phyloP scores from a whole-genome alignment of 2,329 filamentous ascomycete genomes.

The Cercospora beticola region DNA sequence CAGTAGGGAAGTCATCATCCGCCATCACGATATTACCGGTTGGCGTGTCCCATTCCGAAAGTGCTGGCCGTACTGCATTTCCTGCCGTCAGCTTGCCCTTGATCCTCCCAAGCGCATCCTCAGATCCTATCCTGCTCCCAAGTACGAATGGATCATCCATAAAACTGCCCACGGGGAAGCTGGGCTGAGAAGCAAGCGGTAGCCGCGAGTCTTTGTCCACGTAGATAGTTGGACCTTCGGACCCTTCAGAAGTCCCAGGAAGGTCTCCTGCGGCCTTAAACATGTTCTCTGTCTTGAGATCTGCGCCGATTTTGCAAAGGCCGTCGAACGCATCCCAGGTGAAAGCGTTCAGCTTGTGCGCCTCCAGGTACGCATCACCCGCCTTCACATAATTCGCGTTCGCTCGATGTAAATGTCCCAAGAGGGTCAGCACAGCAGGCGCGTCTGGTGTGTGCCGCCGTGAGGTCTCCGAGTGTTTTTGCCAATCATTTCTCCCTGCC shows the following conservation, averaged over 20 bases:
- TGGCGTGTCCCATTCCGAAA: slow-evolving; percentile 48
- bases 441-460: slow-evolving; percentile 78
- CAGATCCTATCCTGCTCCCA: slow-evolving; percentile 23
- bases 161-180: slow-evolving; percentile 24
- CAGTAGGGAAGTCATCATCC: slow-evolving; percentile 44
- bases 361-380: slow-evolving; percentile 80
- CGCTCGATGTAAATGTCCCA: slow-evolving; percentile 82
- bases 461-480: slow-evolving; percentile 71
- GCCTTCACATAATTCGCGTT: slow-evolving; percentile 80
- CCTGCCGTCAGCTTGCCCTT: slow-evolving; percentile 44
- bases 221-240: slow-evolving; percentile 31
- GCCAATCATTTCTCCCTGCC: slow-evolving; percentile 72
- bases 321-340: slow-evolving; percentile 97
- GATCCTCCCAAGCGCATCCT: slow-evolving; percentile 42
- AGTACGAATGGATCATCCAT: slow-evolving; percentile 47
- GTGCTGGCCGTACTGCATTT: slow-evolving; percentile 11
- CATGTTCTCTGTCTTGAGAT: slow-evolving; percentile 78
- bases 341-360: slow-evolving; percentile 86
- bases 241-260: slow-evolving; percentile 40
- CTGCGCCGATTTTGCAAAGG: slow-evolving; percentile 79
- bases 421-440: slow-evolving; percentile 75
- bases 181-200: slow-evolving; percentile 29
- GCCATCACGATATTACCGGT: slow-evolving; percentile 44
- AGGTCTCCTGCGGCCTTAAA: slow-evolving; percentile 74
- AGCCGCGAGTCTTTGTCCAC: slow-evolving; percentile 28